These are phyloP conservation scores for Vanrija humicola DNA, from an alignment of 1,284 basidiomycete species.

Conservation along the genomic window DNA sequence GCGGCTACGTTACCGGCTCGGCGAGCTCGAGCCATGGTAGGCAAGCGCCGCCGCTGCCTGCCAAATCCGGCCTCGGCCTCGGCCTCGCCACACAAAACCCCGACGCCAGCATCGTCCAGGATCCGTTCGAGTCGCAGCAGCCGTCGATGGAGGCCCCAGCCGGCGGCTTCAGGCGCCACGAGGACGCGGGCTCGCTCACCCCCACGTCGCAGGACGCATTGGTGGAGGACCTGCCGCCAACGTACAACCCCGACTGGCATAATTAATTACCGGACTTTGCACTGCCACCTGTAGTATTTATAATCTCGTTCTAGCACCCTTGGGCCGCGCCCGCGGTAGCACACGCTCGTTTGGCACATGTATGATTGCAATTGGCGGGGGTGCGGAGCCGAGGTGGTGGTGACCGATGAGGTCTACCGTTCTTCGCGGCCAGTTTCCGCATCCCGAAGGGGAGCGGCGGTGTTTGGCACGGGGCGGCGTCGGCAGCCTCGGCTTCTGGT, in stretches of 20 bases:
- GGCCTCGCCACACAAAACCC: slow-evolving; percentile 1
- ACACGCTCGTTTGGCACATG: background rate
- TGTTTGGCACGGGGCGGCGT: no score
- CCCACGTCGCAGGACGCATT: background rate
- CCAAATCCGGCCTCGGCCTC: background rate
- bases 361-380: background rate
- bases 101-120: background rate
- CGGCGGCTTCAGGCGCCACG: slow-evolving; percentile 35
- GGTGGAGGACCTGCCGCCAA: slow-evolving; percentile 40
- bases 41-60: background rate
- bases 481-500: no score
- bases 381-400: background rate
- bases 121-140: slow-evolving; percentile 5
- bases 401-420: background rate
- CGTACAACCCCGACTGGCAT: slow-evolving; percentile 39
- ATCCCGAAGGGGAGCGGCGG: no score
- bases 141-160: slow-evolving; percentile 25
- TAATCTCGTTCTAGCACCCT: background rate
- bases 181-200: slow-evolving; percentile 34
- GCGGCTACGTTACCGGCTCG: background rate
- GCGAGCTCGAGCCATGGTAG: no score
- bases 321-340: background rate
- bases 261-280: background rate
- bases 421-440: no score
- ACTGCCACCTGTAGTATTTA: background rate